Base-by-base conservation (phyloP, 306 rosid species). In the Rubus idaeus region DNA sequence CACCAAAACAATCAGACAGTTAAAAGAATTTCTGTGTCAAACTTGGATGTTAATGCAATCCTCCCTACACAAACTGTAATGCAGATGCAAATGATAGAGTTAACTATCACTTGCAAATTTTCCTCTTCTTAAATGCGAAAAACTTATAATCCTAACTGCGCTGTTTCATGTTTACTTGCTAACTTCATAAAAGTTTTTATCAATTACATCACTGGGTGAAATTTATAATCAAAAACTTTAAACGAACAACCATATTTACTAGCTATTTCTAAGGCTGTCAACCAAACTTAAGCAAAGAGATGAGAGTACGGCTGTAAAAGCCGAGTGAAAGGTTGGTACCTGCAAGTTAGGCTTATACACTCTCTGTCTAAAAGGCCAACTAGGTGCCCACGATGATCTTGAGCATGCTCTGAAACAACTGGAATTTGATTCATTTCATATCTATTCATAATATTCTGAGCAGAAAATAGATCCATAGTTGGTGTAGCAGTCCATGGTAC, bases 401-500 rank as follows among this genome's bases (percentile, higher is more conserved):
- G 86, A 66, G 72, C 3, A 67, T 80, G 77, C 63, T 85, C 91
- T 58, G 72, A 80, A 71, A 90, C 92, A 47, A 94, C 96, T 40
- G 90, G 96, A 82, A 87, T 86, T 78, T 83, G 85, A 82, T 77
- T 68, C 81, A 89, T 26, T 75, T 91, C 91, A 17, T 84, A 74
- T 78, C 86, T 87, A 71, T 87, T 88, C 98, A 92, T 92, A 49
- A 83, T 85, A 74, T 68, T 86, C 83, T 89, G 90, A 68, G 90
- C 97, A 68, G 90, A 82, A 79, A 40, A 86, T 78, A 94, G 88
- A 84, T 88, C 93, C 97, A 90, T 92, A 69, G 83, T 82, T 39
- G 97, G 95, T 6, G 96, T 88, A 78, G 95, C 96, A 35, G 88
- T 87, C 94, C 96, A 89, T 42, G 93, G 89, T 40, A 87, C 76